Conservation (phyloP, 345 rosid genomes). For the Balakata baccata region DNA sequence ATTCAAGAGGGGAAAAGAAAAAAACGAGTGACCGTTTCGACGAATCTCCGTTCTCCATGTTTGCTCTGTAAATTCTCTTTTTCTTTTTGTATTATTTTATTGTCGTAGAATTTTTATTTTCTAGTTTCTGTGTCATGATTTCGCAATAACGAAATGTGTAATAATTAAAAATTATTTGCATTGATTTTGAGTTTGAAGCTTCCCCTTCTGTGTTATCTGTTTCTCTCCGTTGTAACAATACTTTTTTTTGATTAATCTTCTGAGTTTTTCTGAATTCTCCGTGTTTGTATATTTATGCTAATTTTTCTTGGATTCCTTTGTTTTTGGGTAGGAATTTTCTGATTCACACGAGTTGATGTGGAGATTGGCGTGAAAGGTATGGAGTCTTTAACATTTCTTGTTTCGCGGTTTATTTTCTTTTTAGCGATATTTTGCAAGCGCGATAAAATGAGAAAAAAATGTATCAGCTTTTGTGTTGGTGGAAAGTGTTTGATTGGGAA, state of each 20-base stretch:
- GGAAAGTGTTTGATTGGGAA: not conserved
- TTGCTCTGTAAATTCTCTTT: conserved; percentile 8
- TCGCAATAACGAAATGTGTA: not conserved
- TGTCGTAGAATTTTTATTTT: not conserved
- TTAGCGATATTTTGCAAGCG: conserved; percentile 21
- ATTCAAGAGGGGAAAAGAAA: not conserved
- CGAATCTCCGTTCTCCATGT: conserved; percentile 20
- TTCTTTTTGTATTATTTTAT: not conserved
- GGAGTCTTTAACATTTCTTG: not conserved
- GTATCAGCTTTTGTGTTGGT: not conserved
- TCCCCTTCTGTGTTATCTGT: not conserved
- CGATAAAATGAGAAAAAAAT: not conserved
- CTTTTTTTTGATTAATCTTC: not conserved
- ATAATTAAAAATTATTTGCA: not conserved
- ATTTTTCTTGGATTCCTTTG: not conserved
- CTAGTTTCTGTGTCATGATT: not conserved
- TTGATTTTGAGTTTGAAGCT: not conserved
- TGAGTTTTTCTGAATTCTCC: not conserved
- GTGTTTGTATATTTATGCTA: not conserved
- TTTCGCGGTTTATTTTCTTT: not conserved
- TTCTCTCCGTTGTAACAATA: not conserved
- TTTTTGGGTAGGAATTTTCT: conserved; percentile 5
- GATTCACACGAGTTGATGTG: conserved; percentile 16
- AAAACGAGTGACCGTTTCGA: conserved; percentile 16
- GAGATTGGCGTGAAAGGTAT: conserved; percentile 23